Evolutionary conservation across 2,329 filamentous ascomycete genomes (phyloP).

Genomic region (Knufia fluminis): DNA sequence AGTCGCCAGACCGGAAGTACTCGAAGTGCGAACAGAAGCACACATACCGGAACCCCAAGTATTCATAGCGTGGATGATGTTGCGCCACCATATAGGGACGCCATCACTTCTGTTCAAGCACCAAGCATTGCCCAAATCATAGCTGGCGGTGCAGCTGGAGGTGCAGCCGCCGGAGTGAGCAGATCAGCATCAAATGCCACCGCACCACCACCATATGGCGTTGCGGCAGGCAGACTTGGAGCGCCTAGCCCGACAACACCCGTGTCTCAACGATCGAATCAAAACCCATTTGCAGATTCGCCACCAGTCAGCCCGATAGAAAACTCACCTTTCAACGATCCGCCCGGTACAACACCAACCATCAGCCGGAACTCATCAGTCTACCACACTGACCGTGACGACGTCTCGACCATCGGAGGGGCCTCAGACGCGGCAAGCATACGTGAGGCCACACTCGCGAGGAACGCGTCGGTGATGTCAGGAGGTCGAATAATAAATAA

Average conservation of each 20-base stretch:
- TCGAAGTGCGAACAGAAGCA: slow-evolving; percentile 12
- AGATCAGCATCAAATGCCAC: slow-evolving; percentile 19
- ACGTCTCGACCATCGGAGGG: slow-evolving; percentile 12
- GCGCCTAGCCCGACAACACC: slow-evolving; percentile 4
- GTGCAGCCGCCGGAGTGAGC: slow-evolving; percentile 13
- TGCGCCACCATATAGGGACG: slow-evolving; percentile 22
- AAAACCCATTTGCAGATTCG: slow-evolving; percentile 21
- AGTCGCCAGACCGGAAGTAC: slow-evolving; percentile 19
- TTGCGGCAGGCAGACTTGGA: slow-evolving; percentile 9
- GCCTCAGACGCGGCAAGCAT: slow-evolving; percentile 18
- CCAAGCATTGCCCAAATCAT: neutral
- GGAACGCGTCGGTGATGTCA: slow-evolving; percentile 21
- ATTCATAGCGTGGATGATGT: slow-evolving; percentile 21
- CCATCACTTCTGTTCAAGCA: slow-evolving; percentile 11
- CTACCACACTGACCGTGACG: slow-evolving; percentile 16
- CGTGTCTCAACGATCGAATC: slow-evolving; percentile 8
- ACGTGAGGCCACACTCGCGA: slow-evolving; percentile 17
- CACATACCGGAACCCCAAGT: slow-evolving; percentile 15
- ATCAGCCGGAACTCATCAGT: slow-evolving; percentile 18
- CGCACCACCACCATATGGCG: slow-evolving; percentile 19
- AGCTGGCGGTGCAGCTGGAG: neutral
- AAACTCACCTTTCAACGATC: slow-evolving; percentile 20
- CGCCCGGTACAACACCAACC: slow-evolving; percentile 11
- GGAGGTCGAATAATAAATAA: too few species aligned
- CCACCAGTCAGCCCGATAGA: slow-evolving; percentile 19